phyloP scores from a whole-genome alignment of 768 basidiomycete species.

The Suillus decipiens region DNA sequence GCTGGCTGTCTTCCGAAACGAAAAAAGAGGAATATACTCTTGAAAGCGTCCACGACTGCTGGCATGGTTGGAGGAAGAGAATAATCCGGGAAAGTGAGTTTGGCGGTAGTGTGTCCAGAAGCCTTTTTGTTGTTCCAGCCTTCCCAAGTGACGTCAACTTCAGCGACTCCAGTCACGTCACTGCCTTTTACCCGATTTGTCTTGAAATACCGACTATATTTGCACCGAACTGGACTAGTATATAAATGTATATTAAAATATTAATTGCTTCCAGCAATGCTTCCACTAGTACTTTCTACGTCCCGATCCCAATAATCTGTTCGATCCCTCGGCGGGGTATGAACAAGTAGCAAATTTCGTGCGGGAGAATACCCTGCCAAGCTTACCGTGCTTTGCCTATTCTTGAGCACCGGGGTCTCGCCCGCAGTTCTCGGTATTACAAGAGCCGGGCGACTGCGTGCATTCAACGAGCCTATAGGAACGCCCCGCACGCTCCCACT shows the following conservation, averaged over 20 bases:
- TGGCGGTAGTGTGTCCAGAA: conserved; percentile 14
- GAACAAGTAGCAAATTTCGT: conserved; percentile 69
- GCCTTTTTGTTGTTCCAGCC: conserved; percentile 33
- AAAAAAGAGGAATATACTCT: conserved; percentile 54
- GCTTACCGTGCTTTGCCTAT: conserved; percentile 57
- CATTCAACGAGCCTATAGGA: conserved; percentile 20
- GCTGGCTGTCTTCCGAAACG: conserved; percentile 13
- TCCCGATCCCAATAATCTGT: conserved; percentile 40
- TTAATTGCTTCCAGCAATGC: conserved; percentile 12
- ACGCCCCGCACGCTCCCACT: conserved; percentile 22
- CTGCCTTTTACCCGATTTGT: conserved; percentile 15
- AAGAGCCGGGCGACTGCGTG: conserved; percentile 42
- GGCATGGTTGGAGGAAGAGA: conserved; percentile 48
- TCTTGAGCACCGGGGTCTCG: conserved; percentile 49
- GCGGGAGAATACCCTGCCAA: conserved; percentile 75
- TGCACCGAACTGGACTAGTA: background rate
- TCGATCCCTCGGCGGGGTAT: conserved; percentile 61
- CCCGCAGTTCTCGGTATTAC: conserved; percentile 48
- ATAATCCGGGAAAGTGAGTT: conserved; percentile 4
- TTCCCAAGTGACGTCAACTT: conserved; percentile 35
- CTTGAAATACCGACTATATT: background rate
- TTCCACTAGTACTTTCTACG: conserved; percentile 14
- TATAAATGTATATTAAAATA: conserved; percentile 1
- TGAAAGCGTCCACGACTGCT: conserved; percentile 83
- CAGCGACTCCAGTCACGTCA: conserved; percentile 11